Evolutionary conservation across 2,329 filamentous ascomycete genomes (phyloP).

Genomic region (Colletotrichum destructivum): DNA sequence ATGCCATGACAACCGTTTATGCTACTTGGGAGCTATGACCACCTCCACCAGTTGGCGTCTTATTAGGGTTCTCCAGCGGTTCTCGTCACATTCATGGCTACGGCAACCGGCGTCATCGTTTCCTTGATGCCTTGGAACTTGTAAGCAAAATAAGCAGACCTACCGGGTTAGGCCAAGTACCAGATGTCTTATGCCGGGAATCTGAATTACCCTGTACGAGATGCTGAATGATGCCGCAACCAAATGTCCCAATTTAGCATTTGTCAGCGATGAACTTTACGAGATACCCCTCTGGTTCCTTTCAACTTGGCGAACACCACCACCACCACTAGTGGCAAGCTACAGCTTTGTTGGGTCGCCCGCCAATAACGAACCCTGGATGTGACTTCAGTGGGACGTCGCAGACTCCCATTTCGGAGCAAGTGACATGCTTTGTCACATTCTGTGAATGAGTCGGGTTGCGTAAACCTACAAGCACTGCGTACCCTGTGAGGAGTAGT

Average conservation of each 20-base stretch:
- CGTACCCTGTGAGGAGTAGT: too few species aligned
- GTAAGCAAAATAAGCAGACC: too few species aligned
- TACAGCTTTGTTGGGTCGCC: not conserved
- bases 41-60: not conserved
- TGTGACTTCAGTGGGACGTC: too few species aligned
- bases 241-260: not conserved
- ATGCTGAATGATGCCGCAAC: not conserved
- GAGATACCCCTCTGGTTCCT: conserved; percentile 3
- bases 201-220: not conserved
- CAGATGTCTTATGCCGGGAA: not conserved
- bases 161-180: too few species aligned
- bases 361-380: not conserved
- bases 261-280: not conserved
- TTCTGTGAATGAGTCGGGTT: not conserved
- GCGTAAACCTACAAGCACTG: not conserved
- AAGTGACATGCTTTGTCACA: not conserved
- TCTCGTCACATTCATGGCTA: not conserved
- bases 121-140: not conserved
- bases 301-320: not conserved
- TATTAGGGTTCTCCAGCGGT: not conserved
- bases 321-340: not conserved
- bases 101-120: too few species aligned
- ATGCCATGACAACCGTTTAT: not conserved
- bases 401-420: too few species aligned
- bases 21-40: not conserved